These are phyloP conservation scores for Suhomyces xylopsoci DNA, from an alignment of 805 yeast species.

Conservation along the genomic window DNA sequence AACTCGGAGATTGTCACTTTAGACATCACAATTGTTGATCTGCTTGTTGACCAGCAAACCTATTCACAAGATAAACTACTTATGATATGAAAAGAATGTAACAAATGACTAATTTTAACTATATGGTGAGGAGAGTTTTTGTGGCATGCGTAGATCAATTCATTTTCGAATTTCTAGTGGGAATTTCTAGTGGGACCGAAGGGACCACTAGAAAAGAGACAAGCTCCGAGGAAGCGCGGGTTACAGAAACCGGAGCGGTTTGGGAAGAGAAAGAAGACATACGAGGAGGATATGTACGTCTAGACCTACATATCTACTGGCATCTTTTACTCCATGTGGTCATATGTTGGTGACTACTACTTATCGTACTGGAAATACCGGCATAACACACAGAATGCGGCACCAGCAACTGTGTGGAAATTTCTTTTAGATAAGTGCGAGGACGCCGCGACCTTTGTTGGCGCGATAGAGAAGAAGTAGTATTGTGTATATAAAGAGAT, in stretches of 20 bases:
- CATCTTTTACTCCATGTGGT: no score
- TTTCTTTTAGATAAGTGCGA: neutral
- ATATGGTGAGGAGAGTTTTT: neutral
- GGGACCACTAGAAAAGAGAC: neutral
- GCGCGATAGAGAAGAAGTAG: neutral
- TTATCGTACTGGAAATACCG: neutral
- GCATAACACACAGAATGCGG: neutral
- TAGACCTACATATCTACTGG: no score
- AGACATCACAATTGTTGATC: neutral
- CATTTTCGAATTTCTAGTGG: no score
- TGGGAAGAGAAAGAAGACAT: no score
- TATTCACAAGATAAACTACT: neutral
- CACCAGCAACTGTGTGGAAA: neutral
- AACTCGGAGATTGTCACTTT: slow-evolving; percentile 9
- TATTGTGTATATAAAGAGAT: no score
- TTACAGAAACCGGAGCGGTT: neutral
- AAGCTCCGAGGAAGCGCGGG: no score
- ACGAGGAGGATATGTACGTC: no score
- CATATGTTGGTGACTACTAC: no score
- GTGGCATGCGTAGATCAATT: neutral
- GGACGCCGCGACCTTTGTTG: neutral
- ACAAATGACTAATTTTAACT: neutral
- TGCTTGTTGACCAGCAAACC: neutral
- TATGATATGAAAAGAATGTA: neutral
- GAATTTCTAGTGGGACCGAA: neutral